phyloP scores from a whole-genome alignment of 192 early-diverging fungal genomes.

The Gryganskiella cystojenkinii region DNA sequence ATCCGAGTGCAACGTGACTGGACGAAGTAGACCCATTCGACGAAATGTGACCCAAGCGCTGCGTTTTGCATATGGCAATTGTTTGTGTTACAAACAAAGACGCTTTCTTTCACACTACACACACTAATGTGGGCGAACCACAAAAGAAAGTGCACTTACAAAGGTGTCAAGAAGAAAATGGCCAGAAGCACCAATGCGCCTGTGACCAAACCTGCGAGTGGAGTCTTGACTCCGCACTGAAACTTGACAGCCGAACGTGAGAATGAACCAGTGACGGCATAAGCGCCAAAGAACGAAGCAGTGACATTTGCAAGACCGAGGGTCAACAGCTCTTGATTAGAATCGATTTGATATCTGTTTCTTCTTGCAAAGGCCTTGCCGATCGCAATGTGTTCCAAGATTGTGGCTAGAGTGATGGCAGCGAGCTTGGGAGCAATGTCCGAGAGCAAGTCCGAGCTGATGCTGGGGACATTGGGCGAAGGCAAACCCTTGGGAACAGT shows the following conservation, averaged over 20 bases:
- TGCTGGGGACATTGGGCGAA: conserved; percentile 62
- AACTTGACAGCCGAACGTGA: conserved; percentile 93
- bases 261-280: conserved; percentile 93
- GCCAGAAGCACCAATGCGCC: conserved; percentile 83
- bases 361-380: conserved; percentile 88
- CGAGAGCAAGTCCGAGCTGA: conserved; percentile 62
- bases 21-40: no score
- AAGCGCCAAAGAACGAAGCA: conserved; percentile 88
- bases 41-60: no score
- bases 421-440: conserved; percentile 62
- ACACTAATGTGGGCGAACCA: no score
- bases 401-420: conserved; percentile 75
- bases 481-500: conserved; percentile 79
- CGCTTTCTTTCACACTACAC: no score
- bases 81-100: no score
- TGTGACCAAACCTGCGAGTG: conserved; percentile 81
- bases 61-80: no score
- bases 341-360: conserved; percentile 81
- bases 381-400: conserved; percentile 95
- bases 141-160: conserved; percentile 29
- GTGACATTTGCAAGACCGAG: conserved; percentile 88
- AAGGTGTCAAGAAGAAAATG: conserved; percentile 82
- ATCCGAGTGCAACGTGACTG: background rate
- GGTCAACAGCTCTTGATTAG: conserved; percentile 91
- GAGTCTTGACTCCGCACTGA: conserved; percentile 86